A percentile compares a stretch with the other conserved stretches of the same genome.
Conservation (phyloP, 2,329 filamentous ascomycete genomes). For the Pestalotiopsis sp. region DNA sequence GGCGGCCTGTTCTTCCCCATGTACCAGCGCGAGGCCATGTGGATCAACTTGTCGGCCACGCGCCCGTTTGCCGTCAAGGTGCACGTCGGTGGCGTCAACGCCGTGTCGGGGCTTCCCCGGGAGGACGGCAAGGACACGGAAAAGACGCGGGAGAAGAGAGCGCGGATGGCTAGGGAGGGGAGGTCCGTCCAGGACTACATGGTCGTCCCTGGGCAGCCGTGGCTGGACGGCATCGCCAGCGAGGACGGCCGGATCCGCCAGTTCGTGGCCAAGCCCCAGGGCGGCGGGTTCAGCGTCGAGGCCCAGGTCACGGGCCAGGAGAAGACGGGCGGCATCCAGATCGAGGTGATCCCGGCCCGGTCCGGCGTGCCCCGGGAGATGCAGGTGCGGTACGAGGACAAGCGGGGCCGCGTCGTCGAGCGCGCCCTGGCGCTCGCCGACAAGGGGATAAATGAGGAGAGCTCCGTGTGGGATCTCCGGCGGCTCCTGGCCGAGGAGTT, state of each 20-base stretch:
- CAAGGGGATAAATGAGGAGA: not conserved
- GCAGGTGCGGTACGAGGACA: slow-evolving; percentile 7
- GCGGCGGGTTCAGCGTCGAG: slow-evolving; percentile 44
- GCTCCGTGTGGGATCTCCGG: not conserved
- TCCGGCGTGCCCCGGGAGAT: not conserved
- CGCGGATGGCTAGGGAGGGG: not conserved
- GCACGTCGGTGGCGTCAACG: slow-evolving; percentile 41
- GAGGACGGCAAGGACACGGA: slow-evolving; percentile 18
- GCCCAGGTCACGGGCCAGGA: slow-evolving; percentile 46
- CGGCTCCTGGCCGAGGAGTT: slow-evolving; percentile 1
- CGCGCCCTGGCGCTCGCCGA: slow-evolving; percentile 1
- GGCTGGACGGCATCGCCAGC: slow-evolving; percentile 41
- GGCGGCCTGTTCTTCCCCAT: slow-evolving; percentile 49
- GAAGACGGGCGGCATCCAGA: slow-evolving; percentile 39
- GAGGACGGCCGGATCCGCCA: slow-evolving; percentile 41
- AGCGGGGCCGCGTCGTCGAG: not conserved
- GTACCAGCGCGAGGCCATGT: slow-evolving; percentile 43
- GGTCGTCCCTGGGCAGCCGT: slow-evolving; percentile 36
- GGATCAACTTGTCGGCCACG: slow-evolving; percentile 32
- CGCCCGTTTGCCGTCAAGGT: slow-evolving; percentile 37
- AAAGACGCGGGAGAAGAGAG: slow-evolving; percentile 16
- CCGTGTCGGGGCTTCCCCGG: slow-evolving; percentile 35
- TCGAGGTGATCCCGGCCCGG: slow-evolving; percentile 41
- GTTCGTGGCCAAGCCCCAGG: slow-evolving; percentile 48
- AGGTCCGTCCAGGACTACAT: slow-evolving; percentile 30